Percentiles rank a stretch among this genome's conserved stretches.
Conservation (phyloP, 2,329 filamentous ascomycete species). For the Helicocarpus griseus region DNA sequence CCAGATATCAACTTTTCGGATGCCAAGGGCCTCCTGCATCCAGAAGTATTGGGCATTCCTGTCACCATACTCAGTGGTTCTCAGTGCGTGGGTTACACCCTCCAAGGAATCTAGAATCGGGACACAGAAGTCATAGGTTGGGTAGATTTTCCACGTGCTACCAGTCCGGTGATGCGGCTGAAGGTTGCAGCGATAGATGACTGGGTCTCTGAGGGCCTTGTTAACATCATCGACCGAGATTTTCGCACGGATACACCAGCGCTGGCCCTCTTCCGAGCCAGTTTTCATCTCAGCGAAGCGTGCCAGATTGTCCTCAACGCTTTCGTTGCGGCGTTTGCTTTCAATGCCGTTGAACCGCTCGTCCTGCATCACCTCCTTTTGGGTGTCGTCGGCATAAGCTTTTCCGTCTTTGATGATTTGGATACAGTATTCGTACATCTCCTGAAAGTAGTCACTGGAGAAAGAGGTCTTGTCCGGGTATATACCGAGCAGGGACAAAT, state of each 20-base stretch:
- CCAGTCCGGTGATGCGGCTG: conserved; percentile 54
- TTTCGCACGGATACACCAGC: conserved; percentile 90
- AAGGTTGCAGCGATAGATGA: conserved; percentile 91
- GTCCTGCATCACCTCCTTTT: conserved; percentile 75
- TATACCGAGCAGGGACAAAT: conserved; percentile 83
- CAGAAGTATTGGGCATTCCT: conserved; percentile 44
- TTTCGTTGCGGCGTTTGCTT: conserved; percentile 68
- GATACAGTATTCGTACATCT: conserved; percentile 77
- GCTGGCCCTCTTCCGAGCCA: conserved; percentile 65
- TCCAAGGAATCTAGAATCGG: conserved; percentile 55
- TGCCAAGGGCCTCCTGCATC: conserved; percentile 39
- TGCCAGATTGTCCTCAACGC: conserved; percentile 71
- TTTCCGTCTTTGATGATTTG: conserved; percentile 76
- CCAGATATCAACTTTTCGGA: conserved; percentile 40
- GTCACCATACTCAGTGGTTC: conserved; percentile 52
- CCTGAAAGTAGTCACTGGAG: conserved; percentile 92
- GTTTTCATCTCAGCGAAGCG: conserved; percentile 92
- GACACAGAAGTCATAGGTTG: conserved; percentile 58
- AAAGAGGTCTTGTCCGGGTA: conserved; percentile 78
- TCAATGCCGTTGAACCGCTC: conserved; percentile 77
- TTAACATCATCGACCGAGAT: conserved; percentile 87
- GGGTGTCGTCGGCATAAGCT: conserved; percentile 91
- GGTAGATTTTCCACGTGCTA: conserved; percentile 56
- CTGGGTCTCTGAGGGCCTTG: conserved; percentile 90
- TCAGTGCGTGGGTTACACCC: conserved; percentile 55